Evolutionary conservation across 2,329 filamentous ascomycete species (phyloP).

Genomic region (Hyphodiscus sp.): DNA sequence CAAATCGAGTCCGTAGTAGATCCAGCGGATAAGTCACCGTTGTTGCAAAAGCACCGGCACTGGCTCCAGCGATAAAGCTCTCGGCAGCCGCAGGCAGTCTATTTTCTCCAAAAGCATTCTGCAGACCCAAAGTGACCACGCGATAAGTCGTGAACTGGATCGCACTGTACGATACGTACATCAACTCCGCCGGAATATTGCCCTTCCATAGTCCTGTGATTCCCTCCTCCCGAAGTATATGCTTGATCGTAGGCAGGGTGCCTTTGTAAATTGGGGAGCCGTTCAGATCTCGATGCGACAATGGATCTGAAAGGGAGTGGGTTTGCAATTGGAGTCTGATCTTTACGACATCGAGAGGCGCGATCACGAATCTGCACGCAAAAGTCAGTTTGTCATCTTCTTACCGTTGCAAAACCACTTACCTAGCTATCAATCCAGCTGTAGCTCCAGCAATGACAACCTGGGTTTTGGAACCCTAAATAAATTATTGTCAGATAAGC

Average conservation of each 20-base stretch:
- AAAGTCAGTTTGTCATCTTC: constrained; percentile 2
- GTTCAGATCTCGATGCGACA: constrained; percentile 43
- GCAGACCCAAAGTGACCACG: constrained; percentile 59
- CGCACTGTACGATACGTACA: constrained; percentile 88
- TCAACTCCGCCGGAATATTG: constrained; percentile 88
- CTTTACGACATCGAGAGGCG: constrained; percentile 95
- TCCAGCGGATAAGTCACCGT: constrained; percentile 87
- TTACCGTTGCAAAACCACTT: constrained; percentile 2
- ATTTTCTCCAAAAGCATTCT: constrained; percentile 30
- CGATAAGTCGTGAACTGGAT: constrained; percentile 89
- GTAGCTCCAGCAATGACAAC: constrained; percentile 59
- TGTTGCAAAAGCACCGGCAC: constrained; percentile 77
- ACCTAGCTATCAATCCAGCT: constrained; percentile 86
- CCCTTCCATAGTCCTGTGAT: constrained; percentile 91
- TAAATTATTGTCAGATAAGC: constrained; percentile 26
- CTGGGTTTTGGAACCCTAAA: constrained; percentile 58
- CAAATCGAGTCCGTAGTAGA: constrained; percentile 87
- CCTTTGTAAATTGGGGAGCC: constrained; percentile 61
- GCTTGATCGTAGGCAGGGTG: constrained; percentile 65
- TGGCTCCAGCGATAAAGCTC: constrained; percentile 77
- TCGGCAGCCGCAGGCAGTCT: constrained; percentile 60
- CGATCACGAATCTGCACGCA: constrained; percentile 70
- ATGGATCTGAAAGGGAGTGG: constrained; percentile 67
- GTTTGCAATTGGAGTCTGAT: constrained; percentile 93
- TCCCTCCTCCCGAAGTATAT: constrained; percentile 76